These are phyloP conservation scores for Ganoderma resinaceum DNA, from an alignment of 1,284 basidiomycete species.

Conservation along the genomic window DNA sequence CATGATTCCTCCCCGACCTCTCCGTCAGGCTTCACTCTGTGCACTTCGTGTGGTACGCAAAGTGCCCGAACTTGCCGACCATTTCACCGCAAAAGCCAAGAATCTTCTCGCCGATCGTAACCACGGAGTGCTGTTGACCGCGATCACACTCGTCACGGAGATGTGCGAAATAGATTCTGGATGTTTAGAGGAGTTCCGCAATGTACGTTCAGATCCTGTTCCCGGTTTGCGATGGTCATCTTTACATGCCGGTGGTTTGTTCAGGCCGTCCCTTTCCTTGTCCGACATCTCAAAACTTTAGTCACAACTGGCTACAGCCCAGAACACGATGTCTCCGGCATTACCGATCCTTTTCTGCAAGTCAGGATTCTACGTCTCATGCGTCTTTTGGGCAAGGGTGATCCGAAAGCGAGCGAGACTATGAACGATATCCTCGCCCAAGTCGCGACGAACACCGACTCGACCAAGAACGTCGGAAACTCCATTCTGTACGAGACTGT, in stretches of 20 bases:
- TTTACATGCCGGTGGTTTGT: constrained; percentile 4
- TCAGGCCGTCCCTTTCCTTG: constrained; percentile 91
- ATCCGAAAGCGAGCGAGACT: constrained; percentile 88
- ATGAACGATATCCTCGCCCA: constrained; percentile 99
- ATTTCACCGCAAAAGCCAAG: constrained; percentile 91
- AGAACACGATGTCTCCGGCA: constrained; percentile 99
- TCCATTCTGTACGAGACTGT: constrained; percentile 99
- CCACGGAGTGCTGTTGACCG: constrained; percentile 94
- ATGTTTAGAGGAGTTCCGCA: constrained; percentile 88
- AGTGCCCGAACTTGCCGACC: constrained; percentile 95
- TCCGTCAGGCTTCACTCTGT: constrained; percentile 87
- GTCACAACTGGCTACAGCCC: constrained; percentile 98
- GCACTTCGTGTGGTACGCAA: constrained; percentile 97
- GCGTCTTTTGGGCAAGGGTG: constrained; percentile 86
- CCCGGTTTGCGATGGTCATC: neutral
- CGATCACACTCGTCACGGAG: constrained; percentile 94
- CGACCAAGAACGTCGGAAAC: constrained; percentile 98
- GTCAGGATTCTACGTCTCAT: constrained; percentile 97
- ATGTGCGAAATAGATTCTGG: constrained; percentile 87
- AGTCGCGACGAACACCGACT: constrained; percentile 99
- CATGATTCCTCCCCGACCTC: constrained; percentile 5
- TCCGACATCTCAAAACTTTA: constrained; percentile 94
- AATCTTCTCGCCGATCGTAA: constrained; percentile 95
- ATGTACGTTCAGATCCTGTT: constrained; percentile 54
- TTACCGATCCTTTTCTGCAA: constrained; percentile 98